Base-by-base conservation (phyloP, 2,329 filamentous ascomycete genomes). In the Ceratocystis cubensis region DNA sequence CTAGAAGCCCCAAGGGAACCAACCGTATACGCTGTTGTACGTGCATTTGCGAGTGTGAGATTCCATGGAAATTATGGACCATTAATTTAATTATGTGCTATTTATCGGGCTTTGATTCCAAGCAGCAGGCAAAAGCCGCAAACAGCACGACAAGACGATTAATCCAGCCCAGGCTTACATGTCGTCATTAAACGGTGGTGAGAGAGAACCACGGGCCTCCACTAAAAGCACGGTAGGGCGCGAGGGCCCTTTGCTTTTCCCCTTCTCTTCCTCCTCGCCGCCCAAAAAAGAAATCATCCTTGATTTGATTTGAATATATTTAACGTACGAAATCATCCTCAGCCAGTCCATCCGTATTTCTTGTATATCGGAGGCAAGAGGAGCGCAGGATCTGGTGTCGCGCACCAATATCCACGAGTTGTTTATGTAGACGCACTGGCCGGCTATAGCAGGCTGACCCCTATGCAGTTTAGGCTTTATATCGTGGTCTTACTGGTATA, bases 161-260 rank as follows among this genome's bases (percentile, higher is more conserved):
- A 50, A 50, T 50, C 46, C 22, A 28, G 8, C 22, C n/a, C 50
- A 33, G 53, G 53, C 53, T 30, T 57, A 30, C 53, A 57, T 57
- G 53, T 33, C 53, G 53, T 57, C 53, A 57, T 37, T 37, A 57
- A 57, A 57, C 28, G 53, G 53, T n/a, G 53, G 28, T 57, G 53
- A 57, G 53, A 57, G 53, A 57, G 53, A 57, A n/a, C 53, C 28
- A 57, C 25, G 28, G 28, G 28, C 53, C 53, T 30, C 25, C 20
- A 22, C 25, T 53, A 22, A 57, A 57, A 33, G 28, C 53, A 57
- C 53, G 53, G 53, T 57, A 30, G 53, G 20, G 48, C 25, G 20
- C 48, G 7, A 25, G 48, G 48, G 20, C 48, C 7, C 48, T 25
- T 22, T 53, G 8, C 20, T 25, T 25, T 13, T 15, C 20, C 25